These are phyloP conservation scores for Clavariopsis aquatica DNA, from an alignment of 495 filamentous ascomycete species.

Conservation along the genomic window DNA sequence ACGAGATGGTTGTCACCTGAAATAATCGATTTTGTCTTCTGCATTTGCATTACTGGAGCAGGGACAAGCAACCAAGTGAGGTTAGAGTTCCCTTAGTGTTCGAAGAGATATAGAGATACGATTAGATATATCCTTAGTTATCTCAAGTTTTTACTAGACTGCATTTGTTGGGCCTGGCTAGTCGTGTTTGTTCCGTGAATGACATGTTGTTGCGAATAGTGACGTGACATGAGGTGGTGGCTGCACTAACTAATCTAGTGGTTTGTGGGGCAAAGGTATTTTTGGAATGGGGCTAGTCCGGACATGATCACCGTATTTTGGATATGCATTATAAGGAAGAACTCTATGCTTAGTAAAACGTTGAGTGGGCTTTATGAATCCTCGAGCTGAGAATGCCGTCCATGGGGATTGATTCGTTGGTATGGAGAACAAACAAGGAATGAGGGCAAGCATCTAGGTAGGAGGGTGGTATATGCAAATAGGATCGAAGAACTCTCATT, in stretches of 20 bases:
- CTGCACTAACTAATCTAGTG: background rate
- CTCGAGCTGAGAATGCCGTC: no score
- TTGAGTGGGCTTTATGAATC: no score
- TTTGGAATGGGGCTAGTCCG: background rate
- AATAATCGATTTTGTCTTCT: background rate
- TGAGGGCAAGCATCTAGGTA: no score
- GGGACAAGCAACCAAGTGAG: constrained; percentile 21
- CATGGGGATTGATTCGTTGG: background rate
- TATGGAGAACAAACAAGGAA: no score
- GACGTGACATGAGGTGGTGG: background rate
- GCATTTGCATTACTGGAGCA: constrained; percentile 2
- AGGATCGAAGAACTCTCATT: no score
- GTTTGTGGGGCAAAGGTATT: background rate
- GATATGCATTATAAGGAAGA: background rate
- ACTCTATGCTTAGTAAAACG: background rate
- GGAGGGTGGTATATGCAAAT: no score
- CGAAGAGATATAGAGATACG: background rate
- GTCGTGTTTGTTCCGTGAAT: background rate
- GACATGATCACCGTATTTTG: background rate
- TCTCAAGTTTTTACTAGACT: background rate
- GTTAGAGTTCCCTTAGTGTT: background rate
- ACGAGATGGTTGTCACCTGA: background rate
- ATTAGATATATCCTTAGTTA: background rate
- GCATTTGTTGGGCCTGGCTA: background rate
- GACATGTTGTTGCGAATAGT: background rate